Evolutionary conservation across 1,284 basidiomycete species (phyloP).

Genomic region (Kalmanozyma brasiliensis): DNA sequence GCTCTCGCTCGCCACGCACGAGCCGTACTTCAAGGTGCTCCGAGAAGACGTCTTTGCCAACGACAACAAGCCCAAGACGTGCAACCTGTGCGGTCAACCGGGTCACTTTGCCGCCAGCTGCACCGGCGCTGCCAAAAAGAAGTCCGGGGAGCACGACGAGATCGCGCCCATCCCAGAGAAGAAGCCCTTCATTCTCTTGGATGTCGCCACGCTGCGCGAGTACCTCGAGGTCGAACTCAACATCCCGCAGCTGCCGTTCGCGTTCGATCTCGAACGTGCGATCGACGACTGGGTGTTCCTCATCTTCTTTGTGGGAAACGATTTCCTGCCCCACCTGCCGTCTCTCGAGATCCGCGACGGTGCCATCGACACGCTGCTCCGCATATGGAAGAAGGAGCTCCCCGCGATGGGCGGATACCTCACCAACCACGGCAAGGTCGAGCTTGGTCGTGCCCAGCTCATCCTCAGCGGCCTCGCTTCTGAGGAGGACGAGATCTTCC

Average conservation of each 20-base stretch:
- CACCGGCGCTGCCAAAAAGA: slow-evolving; percentile 70
- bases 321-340: slow-evolving; percentile 97
- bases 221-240: slow-evolving; percentile 96
- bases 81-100: slow-evolving; percentile 90
- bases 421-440: slow-evolving; percentile 90
- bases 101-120: slow-evolving; percentile 96
- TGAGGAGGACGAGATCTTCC: slow-evolving; percentile 95
- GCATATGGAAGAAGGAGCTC: slow-evolving; percentile 93
- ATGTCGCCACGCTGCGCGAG: slow-evolving; percentile 92
- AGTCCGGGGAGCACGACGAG: slow-evolving; percentile 71
- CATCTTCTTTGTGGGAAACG: slow-evolving; percentile 99
- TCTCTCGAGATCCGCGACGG: slow-evolving; percentile 98
- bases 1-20: slow-evolving; percentile 96
- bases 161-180: slow-evolving; percentile 73
- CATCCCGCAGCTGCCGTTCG: slow-evolving; percentile 80
- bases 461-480: slow-evolving; percentile 93
- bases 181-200: slow-evolving; percentile 99
- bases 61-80: slow-evolving; percentile 72
- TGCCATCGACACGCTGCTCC: slow-evolving; percentile 93
- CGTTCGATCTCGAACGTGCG: slow-evolving; percentile 94
- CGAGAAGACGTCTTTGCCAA: slow-evolving; percentile 97
- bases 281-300: slow-evolving; percentile 99
- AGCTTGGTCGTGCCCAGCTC: slow-evolving; percentile 85
- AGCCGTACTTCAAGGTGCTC: slow-evolving; percentile 95
- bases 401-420: slow-evolving; percentile 96